phyloP scores from a whole-genome alignment of 768 basidiomycete genomes.

The Boletellus ananas region DNA sequence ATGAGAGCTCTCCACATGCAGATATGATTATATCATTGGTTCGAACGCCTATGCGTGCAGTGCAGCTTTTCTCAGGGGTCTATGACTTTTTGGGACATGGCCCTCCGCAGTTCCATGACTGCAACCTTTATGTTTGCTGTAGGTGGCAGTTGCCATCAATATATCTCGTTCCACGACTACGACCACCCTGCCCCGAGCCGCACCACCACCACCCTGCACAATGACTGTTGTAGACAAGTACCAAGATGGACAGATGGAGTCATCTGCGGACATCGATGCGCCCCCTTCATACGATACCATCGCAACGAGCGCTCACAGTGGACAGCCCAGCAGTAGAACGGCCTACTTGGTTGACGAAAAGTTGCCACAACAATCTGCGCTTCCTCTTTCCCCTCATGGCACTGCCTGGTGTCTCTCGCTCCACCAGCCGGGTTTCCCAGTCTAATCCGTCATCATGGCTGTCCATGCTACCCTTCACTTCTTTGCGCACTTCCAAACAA shows the following conservation, averaged over 20 bases:
- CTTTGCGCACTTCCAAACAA: slow-evolving; percentile 38
- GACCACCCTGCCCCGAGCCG: background rate
- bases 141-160: too few species aligned
- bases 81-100: too few species aligned
- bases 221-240: slow-evolving; percentile 25
- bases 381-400: background rate
- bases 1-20: background rate
- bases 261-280: slow-evolving; percentile 8
- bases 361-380: background rate
- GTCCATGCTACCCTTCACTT: slow-evolving; percentile 16
- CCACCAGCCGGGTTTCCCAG: background rate
- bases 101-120: too few species aligned
- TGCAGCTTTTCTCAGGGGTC: too few species aligned
- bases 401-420: background rate
- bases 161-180: background rate
- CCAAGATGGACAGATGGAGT: slow-evolving; percentile 3
- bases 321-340: background rate
- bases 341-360: slow-evolving; percentile 11
- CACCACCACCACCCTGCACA: background rate
- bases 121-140: too few species aligned
- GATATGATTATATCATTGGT: background rate
- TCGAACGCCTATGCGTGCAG: too few species aligned
- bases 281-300: slow-evolving; percentile 27
- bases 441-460: slow-evolving; percentile 14
- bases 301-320: background rate